Evolutionary conservation across 129 eudicot species (phyloP).

Genomic region (Deinandra increscens): DNA sequence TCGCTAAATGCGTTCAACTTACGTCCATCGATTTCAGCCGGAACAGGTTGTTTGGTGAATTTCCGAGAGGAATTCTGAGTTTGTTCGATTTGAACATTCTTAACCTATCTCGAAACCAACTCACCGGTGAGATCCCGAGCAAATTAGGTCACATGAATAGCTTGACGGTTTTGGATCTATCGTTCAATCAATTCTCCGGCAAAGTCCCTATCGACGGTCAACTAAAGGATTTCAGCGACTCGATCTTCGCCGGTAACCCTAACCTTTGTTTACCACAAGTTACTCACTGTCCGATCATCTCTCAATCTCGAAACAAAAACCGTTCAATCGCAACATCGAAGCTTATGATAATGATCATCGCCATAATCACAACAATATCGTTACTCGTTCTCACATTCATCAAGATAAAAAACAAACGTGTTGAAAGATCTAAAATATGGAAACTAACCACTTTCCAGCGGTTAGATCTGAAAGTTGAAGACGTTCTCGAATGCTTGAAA

Average conservation of each 20-base stretch:
- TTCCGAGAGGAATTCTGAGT: slow-evolving; percentile 49
- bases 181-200: slow-evolving; percentile 70
- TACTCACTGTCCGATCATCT: slow-evolving; percentile 36
- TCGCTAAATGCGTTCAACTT: slow-evolving; percentile 42
- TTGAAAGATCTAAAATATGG: slow-evolving; percentile 58
- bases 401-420: slow-evolving; percentile 26
- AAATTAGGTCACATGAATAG: slow-evolving; percentile 63
- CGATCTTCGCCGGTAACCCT: slow-evolving; percentile 69
- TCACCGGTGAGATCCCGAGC: slow-evolving; percentile 60
- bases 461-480: slow-evolving; percentile 67
- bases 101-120: slow-evolving; percentile 57
- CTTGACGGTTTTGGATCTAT: slow-evolving; percentile 63
- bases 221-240: slow-evolving; percentile 46
- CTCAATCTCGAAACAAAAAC: slow-evolving; percentile 2
- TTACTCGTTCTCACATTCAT: slow-evolving; percentile 32
- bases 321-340: slow-evolving; percentile 32
- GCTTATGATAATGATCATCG: slow-evolving; percentile 27
- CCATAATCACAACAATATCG: slow-evolving; percentile 15
- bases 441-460: slow-evolving; percentile 80
- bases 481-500: slow-evolving; percentile 62
- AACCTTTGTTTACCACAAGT: slow-evolving; percentile 56
- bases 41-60: slow-evolving; percentile 49
- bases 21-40: slow-evolving; percentile 66
- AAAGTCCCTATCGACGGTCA: slow-evolving; percentile 54
- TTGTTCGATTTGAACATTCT: slow-evolving; percentile 50